These are phyloP conservation scores for Acanthochlamys bracteata DNA, from an alignment of 106 monocot genomes.

Conservation along the genomic window DNA sequence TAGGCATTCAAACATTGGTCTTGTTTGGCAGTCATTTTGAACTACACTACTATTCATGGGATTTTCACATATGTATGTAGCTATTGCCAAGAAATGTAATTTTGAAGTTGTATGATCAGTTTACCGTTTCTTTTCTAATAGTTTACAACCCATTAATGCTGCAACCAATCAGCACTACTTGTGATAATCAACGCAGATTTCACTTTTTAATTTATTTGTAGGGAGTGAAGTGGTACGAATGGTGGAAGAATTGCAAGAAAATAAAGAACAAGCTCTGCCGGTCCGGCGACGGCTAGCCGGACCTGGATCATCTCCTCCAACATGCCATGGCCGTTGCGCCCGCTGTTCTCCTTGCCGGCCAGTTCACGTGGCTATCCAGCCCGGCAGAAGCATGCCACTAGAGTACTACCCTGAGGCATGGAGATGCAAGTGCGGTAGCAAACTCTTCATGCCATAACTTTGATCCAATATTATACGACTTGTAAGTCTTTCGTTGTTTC, in stretches of 20 bases:
- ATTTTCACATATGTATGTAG: no score
- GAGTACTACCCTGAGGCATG: slow-evolving; percentile 80
- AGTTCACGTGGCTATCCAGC: slow-evolving; percentile 56
- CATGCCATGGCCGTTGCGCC: slow-evolving; percentile 41
- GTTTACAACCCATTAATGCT: no score
- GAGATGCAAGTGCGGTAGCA: slow-evolving; percentile 63
- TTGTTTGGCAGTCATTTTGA: no score
- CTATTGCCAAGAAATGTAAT: no score
- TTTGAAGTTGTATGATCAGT: no score
- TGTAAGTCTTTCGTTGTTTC: background rate
- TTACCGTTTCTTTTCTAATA: no score
- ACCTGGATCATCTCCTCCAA: slow-evolving; percentile 63
- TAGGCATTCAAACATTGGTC: no score
- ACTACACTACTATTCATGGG: no score
- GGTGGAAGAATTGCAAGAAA: slow-evolving; percentile 2
- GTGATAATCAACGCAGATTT: no score
- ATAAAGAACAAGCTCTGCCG: background rate
- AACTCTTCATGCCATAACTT: slow-evolving; percentile 51
- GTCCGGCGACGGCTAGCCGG: slow-evolving; percentile 21
- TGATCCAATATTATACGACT: background rate
- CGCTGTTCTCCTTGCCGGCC: slow-evolving; percentile 45
- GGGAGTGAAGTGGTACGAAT: background rate
- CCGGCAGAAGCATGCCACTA: slow-evolving; percentile 23
- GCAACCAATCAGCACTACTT: no score
- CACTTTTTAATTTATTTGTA: background rate